Percentiles rank a stretch among this genome's conserved stretches.
phyloP scores from a whole-genome alignment of 352 stramenopile species.

The Achlya hypogyna region DNA sequence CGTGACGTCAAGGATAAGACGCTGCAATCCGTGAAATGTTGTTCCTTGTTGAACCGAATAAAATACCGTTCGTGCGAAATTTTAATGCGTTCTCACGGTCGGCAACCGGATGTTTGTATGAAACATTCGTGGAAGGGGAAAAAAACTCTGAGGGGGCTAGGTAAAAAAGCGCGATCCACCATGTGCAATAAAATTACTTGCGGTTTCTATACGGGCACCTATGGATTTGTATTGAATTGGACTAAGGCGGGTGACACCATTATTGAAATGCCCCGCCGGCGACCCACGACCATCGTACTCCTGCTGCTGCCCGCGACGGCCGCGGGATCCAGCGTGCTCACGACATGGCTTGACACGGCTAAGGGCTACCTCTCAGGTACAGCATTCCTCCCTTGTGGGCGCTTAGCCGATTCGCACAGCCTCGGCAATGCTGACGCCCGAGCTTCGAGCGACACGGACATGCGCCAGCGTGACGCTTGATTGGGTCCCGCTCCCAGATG shows the following conservation, averaged over 20 bases:
- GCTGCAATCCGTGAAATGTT: background rate
- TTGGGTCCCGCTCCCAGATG: background rate
- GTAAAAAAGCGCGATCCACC: background rate
- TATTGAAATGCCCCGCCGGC: background rate
- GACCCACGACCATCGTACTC: background rate
- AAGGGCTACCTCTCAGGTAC: background rate
- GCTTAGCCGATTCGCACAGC: background rate
- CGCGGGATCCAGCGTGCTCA: background rate
- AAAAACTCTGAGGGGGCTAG: background rate
- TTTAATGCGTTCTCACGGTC: no score
- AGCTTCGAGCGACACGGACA: background rate
- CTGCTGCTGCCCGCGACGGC: background rate
- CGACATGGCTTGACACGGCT: background rate
- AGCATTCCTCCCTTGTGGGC: background rate
- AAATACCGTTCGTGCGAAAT: background rate
- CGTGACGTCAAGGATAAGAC: background rate
- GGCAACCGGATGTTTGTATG: background rate
- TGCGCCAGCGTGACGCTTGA: background rate
- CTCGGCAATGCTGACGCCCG: background rate
- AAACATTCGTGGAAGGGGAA: background rate
- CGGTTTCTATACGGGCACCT: background rate
- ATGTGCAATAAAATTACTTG: background rate
- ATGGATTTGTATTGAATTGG: background rate
- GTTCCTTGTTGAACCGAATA: background rate
- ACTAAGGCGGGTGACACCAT: background rate